Conservation (phyloP, 495 filamentous ascomycete species). For the Acidiella bohemica region DNA sequence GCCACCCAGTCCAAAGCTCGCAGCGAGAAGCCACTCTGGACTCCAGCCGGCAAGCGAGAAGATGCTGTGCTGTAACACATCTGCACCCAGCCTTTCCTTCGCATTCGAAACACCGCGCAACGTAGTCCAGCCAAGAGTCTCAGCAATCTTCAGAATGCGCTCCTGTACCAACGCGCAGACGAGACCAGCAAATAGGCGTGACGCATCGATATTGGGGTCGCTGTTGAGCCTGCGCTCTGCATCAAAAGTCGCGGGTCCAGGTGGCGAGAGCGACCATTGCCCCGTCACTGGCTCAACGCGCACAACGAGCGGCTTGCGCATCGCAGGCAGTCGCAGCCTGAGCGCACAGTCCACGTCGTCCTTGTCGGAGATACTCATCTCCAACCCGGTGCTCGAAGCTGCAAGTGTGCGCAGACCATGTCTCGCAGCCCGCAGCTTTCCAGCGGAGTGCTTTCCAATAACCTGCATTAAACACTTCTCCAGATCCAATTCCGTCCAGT, state of each 20-base stretch:
- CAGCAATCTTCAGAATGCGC: conserved; percentile 18
- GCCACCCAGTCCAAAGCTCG: conserved; percentile 20
- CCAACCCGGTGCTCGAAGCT: background rate
- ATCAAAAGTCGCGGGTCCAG: background rate
- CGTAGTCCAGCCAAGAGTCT: conserved; percentile 22
- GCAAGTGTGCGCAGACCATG: conserved; percentile 40
- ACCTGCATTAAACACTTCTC: conserved; percentile 58
- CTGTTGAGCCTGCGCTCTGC: conserved; percentile 21
- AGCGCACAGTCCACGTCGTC: conserved; percentile 26
- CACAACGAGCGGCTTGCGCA: conserved; percentile 3
- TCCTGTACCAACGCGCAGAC: conserved; percentile 17
- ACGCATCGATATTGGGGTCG: conserved; percentile 10
- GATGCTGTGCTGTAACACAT: conserved; percentile 20
- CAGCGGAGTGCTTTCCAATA: conserved; percentile 58
- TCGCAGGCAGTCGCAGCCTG: conserved; percentile 5
- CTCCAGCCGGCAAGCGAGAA: conserved; percentile 23
- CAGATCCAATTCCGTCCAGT: conserved; percentile 53
- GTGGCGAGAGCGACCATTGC: conserved; percentile 15
- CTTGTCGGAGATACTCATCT: conserved; percentile 19
- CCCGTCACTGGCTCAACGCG: conserved; percentile 19
- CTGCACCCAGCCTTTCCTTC: conserved; percentile 16
- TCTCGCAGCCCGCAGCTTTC: conserved; percentile 49
- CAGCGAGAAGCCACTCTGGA: conserved; percentile 24
- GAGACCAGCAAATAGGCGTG: conserved; percentile 13
- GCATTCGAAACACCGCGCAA: conserved; percentile 10